These are phyloP conservation scores for Ampelocalamus luodianensis DNA, from an alignment of 176 grass and related monocot species.

Conservation along the genomic window DNA sequence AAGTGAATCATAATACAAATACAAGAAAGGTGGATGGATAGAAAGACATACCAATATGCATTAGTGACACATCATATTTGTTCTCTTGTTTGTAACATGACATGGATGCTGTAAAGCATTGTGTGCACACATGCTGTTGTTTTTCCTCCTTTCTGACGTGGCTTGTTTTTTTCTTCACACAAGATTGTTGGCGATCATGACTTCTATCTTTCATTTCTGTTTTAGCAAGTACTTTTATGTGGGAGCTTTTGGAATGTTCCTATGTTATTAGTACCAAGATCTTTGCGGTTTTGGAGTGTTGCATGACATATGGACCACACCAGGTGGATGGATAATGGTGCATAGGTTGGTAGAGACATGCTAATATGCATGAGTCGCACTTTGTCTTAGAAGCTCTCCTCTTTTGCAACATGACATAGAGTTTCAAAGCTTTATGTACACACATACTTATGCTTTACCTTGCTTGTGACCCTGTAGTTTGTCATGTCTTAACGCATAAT, in stretches of 20 bases:
- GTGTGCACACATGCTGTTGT: too few relatives aligned
- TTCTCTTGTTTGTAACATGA: background rate
- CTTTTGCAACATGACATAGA: constrained; percentile 8
- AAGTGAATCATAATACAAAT: background rate
- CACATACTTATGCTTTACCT: constrained; percentile 9
- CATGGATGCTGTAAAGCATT: too few relatives aligned
- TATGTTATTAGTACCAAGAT: background rate
- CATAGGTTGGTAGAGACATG: constrained; percentile 2
- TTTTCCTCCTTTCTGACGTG: too few relatives aligned
- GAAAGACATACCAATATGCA: background rate
- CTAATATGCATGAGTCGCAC: constrained; percentile 7
- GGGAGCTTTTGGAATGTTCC: background rate
- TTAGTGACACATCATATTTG: background rate
- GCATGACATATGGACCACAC: background rate
- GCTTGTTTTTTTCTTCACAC: background rate
- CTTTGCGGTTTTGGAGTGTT: constrained; percentile 7
- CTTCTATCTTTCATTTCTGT: background rate
- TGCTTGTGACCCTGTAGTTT: background rate
- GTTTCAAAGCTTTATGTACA: constrained; percentile 27
- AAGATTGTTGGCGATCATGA: background rate
- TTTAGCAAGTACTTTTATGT: background rate
- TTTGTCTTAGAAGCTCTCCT: constrained; percentile 17
- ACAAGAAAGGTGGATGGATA: background rate
- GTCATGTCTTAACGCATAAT: background rate
- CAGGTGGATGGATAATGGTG: background rate